Conservation (phyloP, 1,139 yeast genomes). For the Taiozyma onychis region DNA sequence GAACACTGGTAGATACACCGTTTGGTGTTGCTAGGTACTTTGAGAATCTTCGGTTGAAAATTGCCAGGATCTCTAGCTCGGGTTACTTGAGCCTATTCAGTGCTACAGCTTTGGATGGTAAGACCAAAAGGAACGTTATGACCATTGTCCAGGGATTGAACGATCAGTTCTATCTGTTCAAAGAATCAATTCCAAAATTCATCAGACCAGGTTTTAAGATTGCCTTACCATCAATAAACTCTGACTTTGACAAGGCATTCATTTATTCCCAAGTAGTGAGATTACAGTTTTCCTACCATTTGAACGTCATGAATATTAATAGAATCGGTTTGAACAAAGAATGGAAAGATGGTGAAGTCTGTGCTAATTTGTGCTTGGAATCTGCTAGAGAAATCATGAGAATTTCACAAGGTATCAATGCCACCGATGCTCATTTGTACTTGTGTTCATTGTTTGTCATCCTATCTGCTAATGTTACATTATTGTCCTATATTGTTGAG, state of each 20-base stretch:
- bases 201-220: slow-evolving; percentile 8
- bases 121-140: slow-evolving; percentile 21
- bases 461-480: slow-evolving; percentile 6
- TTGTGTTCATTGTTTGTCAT: slow-evolving; percentile 4
- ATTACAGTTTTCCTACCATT: slow-evolving; percentile 7
- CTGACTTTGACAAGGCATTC: not conserved
- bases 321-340: slow-evolving; percentile 6
- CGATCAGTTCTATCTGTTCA: slow-evolving; percentile 26
- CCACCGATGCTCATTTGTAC: slow-evolving; percentile 2
- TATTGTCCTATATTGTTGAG: slow-evolving; percentile 4
- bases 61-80: slow-evolving; percentile 18
- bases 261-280: slow-evolving; percentile 4
- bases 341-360: slow-evolving; percentile 5
- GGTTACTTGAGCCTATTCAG: slow-evolving; percentile 24
- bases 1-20: slow-evolving; percentile 4
- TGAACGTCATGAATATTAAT: slow-evolving; percentile 6
- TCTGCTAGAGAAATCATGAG: slow-evolving; percentile 8
- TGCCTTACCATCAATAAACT: slow-evolving; percentile 1
- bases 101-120: slow-evolving; percentile 21
- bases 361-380: slow-evolving; percentile 2
- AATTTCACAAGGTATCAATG: slow-evolving; percentile 3
- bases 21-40: slow-evolving; percentile 7
- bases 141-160: slow-evolving; percentile 24
- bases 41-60: slow-evolving; percentile 18
- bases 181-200: slow-evolving; percentile 23